Conservation (phyloP, 495 filamentous ascomycete genomes). For the Rostrohypoxylon terebratum region DNA sequence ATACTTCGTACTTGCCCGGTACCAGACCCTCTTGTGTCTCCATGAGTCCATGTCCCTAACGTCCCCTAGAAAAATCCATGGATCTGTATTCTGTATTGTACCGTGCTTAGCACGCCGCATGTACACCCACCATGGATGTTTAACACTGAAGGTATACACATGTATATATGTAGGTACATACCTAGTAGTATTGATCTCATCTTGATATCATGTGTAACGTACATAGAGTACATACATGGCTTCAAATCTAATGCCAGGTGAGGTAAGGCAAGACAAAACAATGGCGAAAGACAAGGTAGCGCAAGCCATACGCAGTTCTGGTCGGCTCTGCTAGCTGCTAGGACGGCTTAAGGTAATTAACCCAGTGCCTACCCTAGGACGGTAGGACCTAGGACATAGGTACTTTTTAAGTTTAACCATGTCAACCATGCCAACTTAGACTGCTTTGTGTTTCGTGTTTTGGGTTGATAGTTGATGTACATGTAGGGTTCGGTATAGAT, state of each 20-base stretch:
- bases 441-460: constrained; percentile 14
- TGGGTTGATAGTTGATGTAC: constrained; percentile 18
- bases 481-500: constrained; percentile 23
- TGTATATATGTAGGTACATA: neutral
- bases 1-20: constrained; percentile 17
- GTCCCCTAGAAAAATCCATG: constrained; percentile 3
- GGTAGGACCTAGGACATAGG: no score
- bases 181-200: no score
- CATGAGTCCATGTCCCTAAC: neutral
- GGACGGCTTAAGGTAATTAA: constrained; percentile 9
- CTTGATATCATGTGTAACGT: constrained; percentile 1
- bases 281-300: constrained; percentile 21
- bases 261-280: constrained; percentile 41
- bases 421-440: constrained; percentile 11
- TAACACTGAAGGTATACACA: neutral
- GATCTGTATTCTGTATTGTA: no score
- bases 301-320: constrained; percentile 29
- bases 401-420: constrained; percentile 27
- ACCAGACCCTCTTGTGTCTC: neutral
- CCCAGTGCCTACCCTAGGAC: no score
- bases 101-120: constrained; percentile 13
- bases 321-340: neutral
- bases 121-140: neutral
- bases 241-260: constrained; percentile 36
- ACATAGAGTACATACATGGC: neutral